Percentiles rank a stretch among this genome's conserved stretches.
Conservation (phyloP, 768 basidiomycete species). For the Imleria badia region DNA sequence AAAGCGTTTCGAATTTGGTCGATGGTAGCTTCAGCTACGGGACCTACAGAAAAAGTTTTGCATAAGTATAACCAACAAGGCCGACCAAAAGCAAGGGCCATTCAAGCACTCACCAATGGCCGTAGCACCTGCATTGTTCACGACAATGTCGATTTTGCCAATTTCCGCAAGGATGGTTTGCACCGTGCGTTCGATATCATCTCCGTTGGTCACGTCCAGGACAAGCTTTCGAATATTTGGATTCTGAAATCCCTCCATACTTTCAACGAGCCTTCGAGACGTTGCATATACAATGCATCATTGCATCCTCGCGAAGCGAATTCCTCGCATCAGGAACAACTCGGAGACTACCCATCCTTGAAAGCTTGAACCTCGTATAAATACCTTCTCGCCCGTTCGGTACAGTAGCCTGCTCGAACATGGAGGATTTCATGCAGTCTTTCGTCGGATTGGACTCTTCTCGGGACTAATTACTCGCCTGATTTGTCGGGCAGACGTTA, state of each 20-base stretch:
- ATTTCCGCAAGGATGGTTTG: conserved; percentile 50
- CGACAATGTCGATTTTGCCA: conserved; percentile 68
- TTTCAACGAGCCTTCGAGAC: conserved; percentile 59
- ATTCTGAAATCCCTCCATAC: conserved; percentile 55
- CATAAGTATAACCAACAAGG: neutral
- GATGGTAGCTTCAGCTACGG: conserved; percentile 52
- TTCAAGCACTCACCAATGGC: conserved; percentile 40
- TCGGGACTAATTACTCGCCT: too few species aligned
- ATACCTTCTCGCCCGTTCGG: too few species aligned
- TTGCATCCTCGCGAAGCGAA: conserved; percentile 65
- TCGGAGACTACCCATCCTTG: too few species aligned
- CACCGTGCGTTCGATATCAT: conserved; percentile 50
- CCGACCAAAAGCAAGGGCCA: neutral
- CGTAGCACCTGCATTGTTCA: conserved; percentile 71
- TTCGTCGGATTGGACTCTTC: too few species aligned
- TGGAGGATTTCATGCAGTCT: too few species aligned
- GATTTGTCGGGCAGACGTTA: too few species aligned
- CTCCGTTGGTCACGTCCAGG: conserved; percentile 66
- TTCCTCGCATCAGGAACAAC: conserved; percentile 67
- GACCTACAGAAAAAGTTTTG: conserved; percentile 28
- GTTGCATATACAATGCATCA: conserved; percentile 80
- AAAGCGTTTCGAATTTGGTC: conserved; percentile 54
- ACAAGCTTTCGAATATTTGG: conserved; percentile 45
- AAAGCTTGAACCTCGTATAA: too few species aligned
- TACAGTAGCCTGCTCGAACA: too few species aligned